Base-by-base conservation (phyloP, 106 monocot genomes). In the Xerophyta viscosa region DNA sequence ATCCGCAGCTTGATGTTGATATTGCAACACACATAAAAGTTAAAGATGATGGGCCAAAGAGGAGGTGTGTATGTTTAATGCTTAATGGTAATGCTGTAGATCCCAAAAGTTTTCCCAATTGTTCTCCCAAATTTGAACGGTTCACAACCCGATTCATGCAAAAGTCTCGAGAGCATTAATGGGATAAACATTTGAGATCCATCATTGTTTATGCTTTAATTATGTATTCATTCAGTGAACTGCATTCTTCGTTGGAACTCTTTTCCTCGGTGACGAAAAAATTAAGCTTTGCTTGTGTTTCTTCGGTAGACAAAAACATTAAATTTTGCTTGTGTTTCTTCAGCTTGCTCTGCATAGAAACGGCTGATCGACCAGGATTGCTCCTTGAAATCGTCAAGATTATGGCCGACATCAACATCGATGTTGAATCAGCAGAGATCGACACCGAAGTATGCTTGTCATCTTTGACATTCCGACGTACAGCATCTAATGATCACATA, bases 351-450 rank as follows among this genome's bases (percentile, higher is more conserved):
- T 82, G 59, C 49, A 75, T 98, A 51, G 96, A 98, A 67, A 86
- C 85, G 30, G 85, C 86, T 54, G 96, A 98, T 58, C 85, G 85
- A 28, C 86, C 96, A 48, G 96, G 96, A 29, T 61, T 98, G 13
- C 67, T 98, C 19, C 48, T 89, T 58, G 89, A 98, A 52, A 65
- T 90, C 43, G 66, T 89, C 63, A 71, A 70, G 64, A 82, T 98
- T 31, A 71, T 98, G 53, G 48, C 82, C 56, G 96, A 98, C 60
- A 77, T 77, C 19, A 89, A 82, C 30, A 54, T 98, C 28, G 79
- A 67, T 49, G 84, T 98, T 20, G 86, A 89, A 66, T 89, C 86
- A 12, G 96, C 96, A 11, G 96, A 98, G 60, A 82, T 98, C 20
- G 82, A 86, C 54, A 89, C 96, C 23, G 89, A 90, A 55, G 96